These are phyloP conservation scores for Suhomyces chickasaworum DNA, from an alignment of 1,139 yeast species.

Conservation along the genomic window DNA sequence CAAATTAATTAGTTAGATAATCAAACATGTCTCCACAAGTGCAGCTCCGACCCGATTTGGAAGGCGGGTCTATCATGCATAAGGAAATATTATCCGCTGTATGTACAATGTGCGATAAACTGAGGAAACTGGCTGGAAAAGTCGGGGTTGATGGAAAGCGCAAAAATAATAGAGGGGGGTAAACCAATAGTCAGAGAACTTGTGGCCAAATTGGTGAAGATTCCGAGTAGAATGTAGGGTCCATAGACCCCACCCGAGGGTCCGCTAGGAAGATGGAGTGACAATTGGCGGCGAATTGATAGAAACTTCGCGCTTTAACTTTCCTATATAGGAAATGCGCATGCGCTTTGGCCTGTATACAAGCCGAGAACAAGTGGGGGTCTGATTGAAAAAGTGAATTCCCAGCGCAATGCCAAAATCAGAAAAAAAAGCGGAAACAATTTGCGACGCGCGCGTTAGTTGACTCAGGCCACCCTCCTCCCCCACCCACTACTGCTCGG, in stretches of 20 bases:
- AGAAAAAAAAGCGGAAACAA: slow-evolving; percentile 1
- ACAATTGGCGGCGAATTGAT: not conserved
- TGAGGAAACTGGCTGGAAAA: not conserved
- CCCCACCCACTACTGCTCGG: too few relatives aligned
- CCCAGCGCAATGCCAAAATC: not conserved
- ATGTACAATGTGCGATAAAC: not conserved
- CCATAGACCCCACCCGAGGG: not conserved
- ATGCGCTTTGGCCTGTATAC: not conserved
- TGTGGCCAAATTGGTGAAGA: not conserved
- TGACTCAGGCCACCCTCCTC: not conserved
- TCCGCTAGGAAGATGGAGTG: not conserved
- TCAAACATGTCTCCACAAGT: not conserved
- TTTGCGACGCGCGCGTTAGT: not conserved
- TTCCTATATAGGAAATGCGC: not conserved
- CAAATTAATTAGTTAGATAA: not conserved
- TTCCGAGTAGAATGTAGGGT: not conserved
- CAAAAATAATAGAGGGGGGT: not conserved
- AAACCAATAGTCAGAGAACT: not conserved
- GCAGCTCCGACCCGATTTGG: slow-evolving; percentile 3
- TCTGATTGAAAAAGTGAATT: not conserved
- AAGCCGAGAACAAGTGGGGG: not conserved
- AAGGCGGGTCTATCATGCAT: not conserved
- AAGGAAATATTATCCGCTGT: not conserved
- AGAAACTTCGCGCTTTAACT: not conserved
- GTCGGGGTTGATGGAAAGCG: not conserved